These are phyloP conservation scores for Pulveroboletus sp. DNA, from an alignment of 768 basidiomycete species.

Conservation along the genomic window DNA sequence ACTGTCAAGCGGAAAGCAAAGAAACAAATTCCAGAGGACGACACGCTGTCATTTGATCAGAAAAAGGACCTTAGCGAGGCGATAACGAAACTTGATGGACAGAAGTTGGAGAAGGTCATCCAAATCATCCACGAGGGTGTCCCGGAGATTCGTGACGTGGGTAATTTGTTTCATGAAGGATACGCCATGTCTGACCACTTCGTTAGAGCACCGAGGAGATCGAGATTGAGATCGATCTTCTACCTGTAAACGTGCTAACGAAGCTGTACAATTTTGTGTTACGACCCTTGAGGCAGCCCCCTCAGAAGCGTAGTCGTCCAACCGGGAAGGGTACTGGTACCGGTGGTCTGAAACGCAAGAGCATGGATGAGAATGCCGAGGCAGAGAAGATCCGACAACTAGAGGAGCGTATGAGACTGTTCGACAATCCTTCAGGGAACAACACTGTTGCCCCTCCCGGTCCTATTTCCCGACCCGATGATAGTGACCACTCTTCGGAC, in stretches of 20 bases:
- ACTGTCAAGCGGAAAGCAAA: conserved; percentile 58
- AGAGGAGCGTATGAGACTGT: conserved; percentile 82
- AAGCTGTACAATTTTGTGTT: conserved; percentile 96
- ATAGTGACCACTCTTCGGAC: conserved; percentile 75
- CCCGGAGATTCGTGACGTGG: conserved; percentile 88
- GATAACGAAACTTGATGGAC: conserved; percentile 78
- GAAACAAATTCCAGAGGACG: conserved; percentile 68
- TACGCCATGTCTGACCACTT: conserved; percentile 11
- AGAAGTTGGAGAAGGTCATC: conserved; percentile 84
- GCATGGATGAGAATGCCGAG: conserved; percentile 96
- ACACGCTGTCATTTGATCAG: conserved; percentile 88
- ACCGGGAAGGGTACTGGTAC: conserved; percentile 79
- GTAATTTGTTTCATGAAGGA: conserved; percentile 30
- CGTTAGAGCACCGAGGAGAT: conserved; percentile 92
- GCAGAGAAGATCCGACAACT: conserved; percentile 90
- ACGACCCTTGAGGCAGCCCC: conserved; percentile 65
- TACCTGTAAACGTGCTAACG: conserved; percentile 82
- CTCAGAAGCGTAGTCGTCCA: conserved; percentile 55
- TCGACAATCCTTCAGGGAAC: conserved; percentile 56
- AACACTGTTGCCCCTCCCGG: conserved; percentile 32
- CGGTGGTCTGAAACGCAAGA: conserved; percentile 88
- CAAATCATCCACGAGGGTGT: conserved; percentile 93
- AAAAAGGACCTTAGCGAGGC: conserved; percentile 98
- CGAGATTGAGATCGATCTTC: conserved; percentile 92
- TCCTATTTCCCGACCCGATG: conserved; percentile 32